These are phyloP conservation scores for Aspergillus kassunensis DNA, from an alignment of 495 filamentous ascomycete species.

Conservation along the genomic window DNA sequence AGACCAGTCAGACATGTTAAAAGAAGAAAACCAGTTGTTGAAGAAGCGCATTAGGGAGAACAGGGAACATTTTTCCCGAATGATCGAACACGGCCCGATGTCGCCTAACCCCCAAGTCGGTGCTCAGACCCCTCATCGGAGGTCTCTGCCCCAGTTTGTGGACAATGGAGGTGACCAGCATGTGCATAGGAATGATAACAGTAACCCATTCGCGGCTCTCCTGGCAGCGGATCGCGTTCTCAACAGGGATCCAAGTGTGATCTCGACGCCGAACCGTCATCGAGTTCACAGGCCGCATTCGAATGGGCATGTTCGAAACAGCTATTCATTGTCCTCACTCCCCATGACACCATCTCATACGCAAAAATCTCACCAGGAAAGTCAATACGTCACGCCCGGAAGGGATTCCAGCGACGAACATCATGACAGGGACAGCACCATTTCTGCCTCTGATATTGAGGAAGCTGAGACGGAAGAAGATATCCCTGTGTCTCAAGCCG, in stretches of 20 bases:
- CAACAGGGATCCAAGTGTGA: slow-evolving; percentile 67
- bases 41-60: slow-evolving; percentile 84
- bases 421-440: slow-evolving; percentile 81
- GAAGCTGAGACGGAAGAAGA: slow-evolving; percentile 55
- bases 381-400: slow-evolving; percentile 54
- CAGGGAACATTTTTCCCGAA: slow-evolving; percentile 70
- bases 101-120: slow-evolving; percentile 42
- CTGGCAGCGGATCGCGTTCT: slow-evolving; percentile 70
- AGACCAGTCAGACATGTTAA: slow-evolving; percentile 41
- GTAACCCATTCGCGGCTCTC: slow-evolving; percentile 68
- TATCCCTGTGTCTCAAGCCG: slow-evolving; percentile 49
- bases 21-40: slow-evolving; percentile 69
- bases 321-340: slow-evolving; percentile 75
- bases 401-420: slow-evolving; percentile 47
- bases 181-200: slow-evolving; percentile 37
- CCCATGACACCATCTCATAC: slow-evolving; percentile 65
- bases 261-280: slow-evolving; percentile 53
- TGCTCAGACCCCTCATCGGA: slow-evolving; percentile 42
- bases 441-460: slow-evolving; percentile 76
- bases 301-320: slow-evolving; percentile 60
- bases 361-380: slow-evolving; percentile 39
- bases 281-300: slow-evolving; percentile 43
- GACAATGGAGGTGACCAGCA: slow-evolving; percentile 36
- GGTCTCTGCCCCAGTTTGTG: slow-evolving; percentile 46
- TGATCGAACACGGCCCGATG: slow-evolving; percentile 53